Base-by-base conservation (phyloP, 2,329 filamentous ascomycete genomes). In the Metarhizium album region DNA sequence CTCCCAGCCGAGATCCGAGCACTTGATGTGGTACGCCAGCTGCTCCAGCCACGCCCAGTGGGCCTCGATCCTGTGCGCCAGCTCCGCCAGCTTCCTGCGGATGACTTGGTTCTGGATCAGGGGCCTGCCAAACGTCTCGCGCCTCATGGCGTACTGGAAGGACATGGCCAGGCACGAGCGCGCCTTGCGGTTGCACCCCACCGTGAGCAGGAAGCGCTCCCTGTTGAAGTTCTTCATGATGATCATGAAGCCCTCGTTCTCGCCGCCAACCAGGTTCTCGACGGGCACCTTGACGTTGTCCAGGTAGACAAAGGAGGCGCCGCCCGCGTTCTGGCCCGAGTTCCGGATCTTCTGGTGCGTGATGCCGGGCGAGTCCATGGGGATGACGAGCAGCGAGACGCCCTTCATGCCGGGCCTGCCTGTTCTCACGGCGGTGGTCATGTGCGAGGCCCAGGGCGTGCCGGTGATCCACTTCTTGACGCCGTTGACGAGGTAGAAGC, bases 391-490 rank as follows among this genome's bases (percentile, higher is more conserved):
- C 2, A 82, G 68, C 0, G 78, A 80, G 29, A 83, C 71, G 3
- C 80, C 80, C 2, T 59, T 58, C 48, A 70, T 70, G 11, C 80
- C 80, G 0, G 72, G 63, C 0, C 71, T 75, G 4, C 79, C 78
- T 1, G 79, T 83, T 6, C 80, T 70, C 4, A 82, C 79, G 2
- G 80, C 82, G 13, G 80, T 79, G 0, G 80, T 82, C 62, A 78
- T 76, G 60, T 80, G 80, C 46, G 80, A 74, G 13, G 81, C 77
- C 71, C 73, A 80, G 1, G 78, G 73, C 14, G 71, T 76, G 45
- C 79, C 80, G 1, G 82, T 84, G 56, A 86, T 84, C 80, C 80
- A 83, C 61, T 83, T 83, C 70, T 86, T 85, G 47, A 74, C 74
- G 0, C 82, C 82, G 51, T 82, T 83, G n/a, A 85, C 79, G 35